Evolutionary conservation across 2,329 filamentous ascomycete genomes (phyloP), one percentile per base, ranked within the genome.

Genomic region (Fusarium brachygibbosum): DNA sequence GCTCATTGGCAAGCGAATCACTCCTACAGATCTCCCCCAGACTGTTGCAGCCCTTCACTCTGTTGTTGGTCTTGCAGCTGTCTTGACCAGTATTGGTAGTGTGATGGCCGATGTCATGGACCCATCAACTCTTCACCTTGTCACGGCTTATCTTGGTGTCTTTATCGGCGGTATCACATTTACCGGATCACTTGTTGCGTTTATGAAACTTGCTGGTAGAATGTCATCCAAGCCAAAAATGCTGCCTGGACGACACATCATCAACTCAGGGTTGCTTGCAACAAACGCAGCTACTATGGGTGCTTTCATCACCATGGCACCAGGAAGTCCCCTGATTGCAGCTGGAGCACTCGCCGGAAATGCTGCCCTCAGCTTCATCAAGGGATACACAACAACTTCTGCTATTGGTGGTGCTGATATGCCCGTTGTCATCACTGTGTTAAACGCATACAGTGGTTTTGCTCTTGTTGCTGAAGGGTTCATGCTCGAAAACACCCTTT

Each of bases 341-440:
- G 93, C 93, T 1, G 88, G 88, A 1, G 94, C 92, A 45, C 82
- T 97, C 2, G 88, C 90, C 28, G 91, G 91, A 40, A 97, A 92
- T 76, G 90, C 93, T 0, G 82, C 87, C 0, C 82, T 97, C 25
- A 94, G 91, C 63, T 97, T 97, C 78, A 82, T 91, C 66, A 95
- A 97, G 78, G 94, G 94, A 10, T 97, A 89, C 76, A 97, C 93
- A 0, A 97, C 93, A 0, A 97, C 94, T 0, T 87, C 93, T 3
- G 93, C 93, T 1, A 97, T 97, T 74, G 94, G 94, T 23, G 94
- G 93, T n/a, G 93, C 93, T 14, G 94, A 97, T 75, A 97, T 97
- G 93, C 93, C 91, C 16, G 93, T 97, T 7, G 93, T 96, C 32
- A 97, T 97, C 68, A 97, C 93, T 0, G 93, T 97, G 1, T 81